Percentiles rank a stretch among this genome's conserved stretches.
These are phyloP conservation scores for Penicillium sp. DNA, from an alignment of 2,329 filamentous ascomycete genomes.

Conservation along the genomic window DNA sequence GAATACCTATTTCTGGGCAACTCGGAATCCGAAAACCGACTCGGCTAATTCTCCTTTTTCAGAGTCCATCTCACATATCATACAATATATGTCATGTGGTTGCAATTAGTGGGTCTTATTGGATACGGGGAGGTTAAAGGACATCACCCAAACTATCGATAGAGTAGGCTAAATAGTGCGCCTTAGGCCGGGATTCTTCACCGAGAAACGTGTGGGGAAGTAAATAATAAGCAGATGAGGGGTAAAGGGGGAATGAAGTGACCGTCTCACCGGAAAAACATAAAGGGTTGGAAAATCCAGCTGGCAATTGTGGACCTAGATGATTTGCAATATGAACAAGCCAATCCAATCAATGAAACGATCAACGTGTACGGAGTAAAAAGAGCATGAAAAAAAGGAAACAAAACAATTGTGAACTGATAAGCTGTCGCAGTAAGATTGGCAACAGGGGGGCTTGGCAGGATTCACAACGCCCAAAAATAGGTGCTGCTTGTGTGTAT, in stretches of 20 bases:
- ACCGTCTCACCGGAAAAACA: background rate
- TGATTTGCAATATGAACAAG: background rate
- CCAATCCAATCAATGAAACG: constrained; percentile 11
- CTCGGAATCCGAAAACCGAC: constrained; percentile 1
- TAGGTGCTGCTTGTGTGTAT: background rate
- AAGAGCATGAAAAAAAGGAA: background rate
- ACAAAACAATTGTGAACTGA: background rate
- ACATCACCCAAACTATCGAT: background rate
- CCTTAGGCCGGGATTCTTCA: constrained; percentile 15
- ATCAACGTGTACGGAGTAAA: constrained; percentile 15
- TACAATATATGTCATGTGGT: constrained; percentile 4
- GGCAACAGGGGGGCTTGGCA: constrained; percentile 11
- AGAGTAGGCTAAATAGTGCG: constrained; percentile 3
- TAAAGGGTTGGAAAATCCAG: background rate
- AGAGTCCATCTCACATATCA: background rate
- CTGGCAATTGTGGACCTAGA: background rate
- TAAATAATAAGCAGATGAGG: constrained; percentile 6
- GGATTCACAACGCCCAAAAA: constrained; percentile 6
- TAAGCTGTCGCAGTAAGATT: constrained; percentile 10
- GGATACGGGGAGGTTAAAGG: background rate
- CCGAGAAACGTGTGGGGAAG: constrained; percentile 17
- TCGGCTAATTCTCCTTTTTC: constrained; percentile 2
- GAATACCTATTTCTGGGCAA: background rate
- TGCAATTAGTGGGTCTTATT: background rate
- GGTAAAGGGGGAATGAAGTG: constrained; percentile 1